A percentile compares a stretch with the other conserved stretches of the same genome.
Conservation (phyloP, 495 filamentous ascomycete genomes). For the Hypoxylon intermedium region DNA sequence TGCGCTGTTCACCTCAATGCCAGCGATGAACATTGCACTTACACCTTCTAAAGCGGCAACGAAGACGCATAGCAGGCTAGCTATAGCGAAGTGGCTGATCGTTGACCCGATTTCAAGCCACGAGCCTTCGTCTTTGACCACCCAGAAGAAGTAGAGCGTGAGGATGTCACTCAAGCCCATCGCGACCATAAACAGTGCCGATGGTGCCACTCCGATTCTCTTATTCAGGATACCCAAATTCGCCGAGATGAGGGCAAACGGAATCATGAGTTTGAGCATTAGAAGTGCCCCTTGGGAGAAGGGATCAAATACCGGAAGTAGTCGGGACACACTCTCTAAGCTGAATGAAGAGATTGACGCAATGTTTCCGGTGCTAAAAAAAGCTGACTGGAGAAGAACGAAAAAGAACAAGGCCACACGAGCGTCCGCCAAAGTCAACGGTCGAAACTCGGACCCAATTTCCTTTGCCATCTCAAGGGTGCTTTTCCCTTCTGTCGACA, state of each 20-base stretch:
- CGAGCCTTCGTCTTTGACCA: conserved; percentile 92
- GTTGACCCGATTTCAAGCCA: conserved; percentile 98
- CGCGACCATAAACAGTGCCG: conserved; percentile 91
- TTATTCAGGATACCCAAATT: conserved; percentile 95
- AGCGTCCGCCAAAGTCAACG: conserved; percentile 78
- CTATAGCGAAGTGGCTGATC: conserved; percentile 93
- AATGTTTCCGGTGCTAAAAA: conserved; percentile 97
- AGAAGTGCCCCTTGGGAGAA: conserved; percentile 91
- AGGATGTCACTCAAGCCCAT: conserved; percentile 92
- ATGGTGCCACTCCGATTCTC: conserved; percentile 77
- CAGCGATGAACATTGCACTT: conserved; percentile 82
- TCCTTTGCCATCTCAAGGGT: conserved; percentile 24
- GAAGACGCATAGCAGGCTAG: conserved; percentile 86
- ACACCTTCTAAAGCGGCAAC: conserved; percentile 87
- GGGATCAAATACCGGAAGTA: conserved; percentile 94
- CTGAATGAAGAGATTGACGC: conserved; percentile 95
- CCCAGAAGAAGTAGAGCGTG: conserved; percentile 97
- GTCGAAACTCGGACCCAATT: conserved; percentile 61
- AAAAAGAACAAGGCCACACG: conserved; percentile 94
- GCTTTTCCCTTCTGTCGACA: conserved; percentile 33
- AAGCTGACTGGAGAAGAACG: conserved; percentile 90
- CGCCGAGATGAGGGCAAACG: conserved; percentile 90
- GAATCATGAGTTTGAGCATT: conserved; percentile 88
- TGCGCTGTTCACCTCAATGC: conserved; percentile 71
- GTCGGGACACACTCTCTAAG: conserved; percentile 85